Percentiles rank a stretch among this genome's conserved stretches.
Conservation (phyloP, 441 rosid species). For the Arabidopsis lyrata region DNA sequence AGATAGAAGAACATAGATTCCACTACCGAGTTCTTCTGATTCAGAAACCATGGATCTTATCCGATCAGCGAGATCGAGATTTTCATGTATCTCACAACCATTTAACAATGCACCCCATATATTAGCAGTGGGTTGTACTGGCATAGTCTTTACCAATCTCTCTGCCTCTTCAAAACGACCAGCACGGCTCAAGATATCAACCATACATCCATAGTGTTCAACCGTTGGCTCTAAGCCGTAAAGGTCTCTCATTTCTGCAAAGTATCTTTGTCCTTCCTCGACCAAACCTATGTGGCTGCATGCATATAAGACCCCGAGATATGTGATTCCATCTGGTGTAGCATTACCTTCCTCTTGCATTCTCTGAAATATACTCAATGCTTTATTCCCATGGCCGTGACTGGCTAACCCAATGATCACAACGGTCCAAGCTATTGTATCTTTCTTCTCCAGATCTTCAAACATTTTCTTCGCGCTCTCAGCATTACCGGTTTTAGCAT, state of each 20-base stretch:
- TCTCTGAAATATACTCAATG: conserved; percentile 45
- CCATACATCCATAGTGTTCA: conserved; percentile 54
- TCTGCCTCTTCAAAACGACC: conserved; percentile 50
- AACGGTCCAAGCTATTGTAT: conserved; percentile 48
- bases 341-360: conserved; percentile 47
- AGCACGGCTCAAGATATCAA: conserved; percentile 51
- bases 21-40: conserved; percentile 46
- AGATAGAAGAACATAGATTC: conserved; percentile 47
- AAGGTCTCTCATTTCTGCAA: conserved; percentile 42
- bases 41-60: conserved; percentile 32
- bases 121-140: conserved; percentile 37
- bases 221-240: conserved; percentile 42
- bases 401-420: conserved; percentile 49
- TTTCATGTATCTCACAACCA: conserved; percentile 49
- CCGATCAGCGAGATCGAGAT: conserved; percentile 37
- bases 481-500: conserved; percentile 47
- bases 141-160: conserved; percentile 43
- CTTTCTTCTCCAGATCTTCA: conserved; percentile 42
- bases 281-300: conserved; percentile 50
- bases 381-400: conserved; percentile 49
- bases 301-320: conserved; percentile 45
- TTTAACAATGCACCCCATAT: conserved; percentile 48
- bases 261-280: conserved; percentile 46
- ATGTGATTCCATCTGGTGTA: conserved; percentile 49
- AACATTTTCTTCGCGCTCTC: conserved; percentile 30